Conservation (phyloP, 2,329 filamentous ascomycete species). For the Aspergillus sp. region DNA sequence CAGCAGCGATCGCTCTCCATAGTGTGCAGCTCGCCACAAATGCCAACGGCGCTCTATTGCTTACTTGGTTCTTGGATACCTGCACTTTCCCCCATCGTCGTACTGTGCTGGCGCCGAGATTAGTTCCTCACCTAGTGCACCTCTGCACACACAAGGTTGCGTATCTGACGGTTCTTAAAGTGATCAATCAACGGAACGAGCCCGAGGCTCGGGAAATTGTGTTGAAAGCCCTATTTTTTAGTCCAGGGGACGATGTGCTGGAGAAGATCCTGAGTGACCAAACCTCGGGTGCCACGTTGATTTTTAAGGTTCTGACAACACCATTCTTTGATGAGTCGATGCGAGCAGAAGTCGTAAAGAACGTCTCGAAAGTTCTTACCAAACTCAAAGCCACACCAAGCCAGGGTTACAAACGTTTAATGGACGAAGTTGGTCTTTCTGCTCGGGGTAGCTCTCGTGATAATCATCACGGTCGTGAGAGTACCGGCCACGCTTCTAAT, state of each 20-base stretch:
- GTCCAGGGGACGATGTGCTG: slow-evolving; percentile 77
- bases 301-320: slow-evolving; percentile 97
- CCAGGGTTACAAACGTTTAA: slow-evolving; percentile 96
- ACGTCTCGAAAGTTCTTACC: slow-evolving; percentile 82
- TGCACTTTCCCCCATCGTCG: slow-evolving; percentile 92
- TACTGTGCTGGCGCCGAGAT: slow-evolving; percentile 84
- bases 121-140: slow-evolving; percentile 90
- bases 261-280: slow-evolving; percentile 91
- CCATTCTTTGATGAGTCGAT: slow-evolving; percentile 95
- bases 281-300: slow-evolving; percentile 87
- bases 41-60: slow-evolving; percentile 85
- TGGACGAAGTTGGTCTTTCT: slow-evolving; percentile 96
- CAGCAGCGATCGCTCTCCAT: slow-evolving; percentile 91
- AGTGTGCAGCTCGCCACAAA: slow-evolving; percentile 96
- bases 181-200: slow-evolving; percentile 97
- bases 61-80: slow-evolving; percentile 98
- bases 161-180: slow-evolving; percentile 93
- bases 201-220: slow-evolving; percentile 87
- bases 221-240: slow-evolving; percentile 89
- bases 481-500: slow-evolving; percentile 28
- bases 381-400: slow-evolving; percentile 90
- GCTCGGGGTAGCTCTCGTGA: slow-evolving; percentile 42
- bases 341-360: slow-evolving; percentile 83
- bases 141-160: slow-evolving; percentile 98
- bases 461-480: slow-evolving; percentile 39